Evolutionary conservation across 768 basidiomycete genomes (phyloP).

Genomic region (Xerocomus brunneocitrinus): DNA sequence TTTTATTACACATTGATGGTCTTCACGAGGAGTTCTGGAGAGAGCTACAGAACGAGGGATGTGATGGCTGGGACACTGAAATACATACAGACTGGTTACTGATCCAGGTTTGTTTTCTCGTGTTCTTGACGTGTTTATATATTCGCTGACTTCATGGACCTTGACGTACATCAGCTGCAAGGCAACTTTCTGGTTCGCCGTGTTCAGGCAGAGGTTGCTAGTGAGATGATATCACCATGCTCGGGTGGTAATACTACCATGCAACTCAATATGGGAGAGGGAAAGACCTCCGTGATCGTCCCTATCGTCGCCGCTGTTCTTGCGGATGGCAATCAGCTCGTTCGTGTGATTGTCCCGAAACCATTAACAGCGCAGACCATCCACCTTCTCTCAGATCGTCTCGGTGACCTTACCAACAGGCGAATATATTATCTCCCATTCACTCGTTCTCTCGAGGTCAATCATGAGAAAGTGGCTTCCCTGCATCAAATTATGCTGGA

Average conservation of each 20-base stretch:
- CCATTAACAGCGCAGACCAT: constrained; percentile 46
- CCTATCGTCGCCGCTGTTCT: constrained; percentile 39
- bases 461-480: constrained; percentile 7
- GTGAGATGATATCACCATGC: constrained; percentile 44
- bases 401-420: constrained; percentile 43
- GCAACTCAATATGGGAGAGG: constrained; percentile 59
- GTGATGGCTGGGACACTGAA: constrained; percentile 11
- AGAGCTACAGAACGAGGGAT: constrained; percentile 1
- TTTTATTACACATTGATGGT: not conserved
- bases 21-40: not conserved
- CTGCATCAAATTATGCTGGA: constrained; percentile 34
- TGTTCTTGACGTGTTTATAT: too few relatives aligned
- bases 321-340: constrained; percentile 40
- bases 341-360: constrained; percentile 49
- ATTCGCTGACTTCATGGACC: too few relatives aligned
- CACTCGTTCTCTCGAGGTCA: constrained; percentile 35
- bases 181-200: constrained; percentile 40
- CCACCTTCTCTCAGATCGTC: constrained; percentile 39
- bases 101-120: constrained; percentile 34
- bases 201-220: constrained; percentile 39
- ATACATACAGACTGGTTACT: constrained; percentile 38
- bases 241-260: constrained; percentile 35
- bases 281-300: constrained; percentile 47
- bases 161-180: constrained; percentile 36
- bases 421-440: constrained; percentile 50